Evolutionary conservation across 805 yeast genomes (phyloP).

Genomic region (Pichia deserticola): DNA sequence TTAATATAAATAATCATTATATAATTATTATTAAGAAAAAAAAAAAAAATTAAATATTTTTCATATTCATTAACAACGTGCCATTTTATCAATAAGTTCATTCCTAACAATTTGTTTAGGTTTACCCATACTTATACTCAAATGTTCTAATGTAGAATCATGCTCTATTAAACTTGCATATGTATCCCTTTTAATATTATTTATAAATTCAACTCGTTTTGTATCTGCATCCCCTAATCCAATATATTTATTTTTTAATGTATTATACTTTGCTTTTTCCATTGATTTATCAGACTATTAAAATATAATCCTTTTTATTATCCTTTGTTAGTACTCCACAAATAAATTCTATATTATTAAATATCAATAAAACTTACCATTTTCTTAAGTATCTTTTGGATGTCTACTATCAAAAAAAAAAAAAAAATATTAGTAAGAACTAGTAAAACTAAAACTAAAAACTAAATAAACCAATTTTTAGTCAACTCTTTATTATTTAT

Average conservation of each 20-base stretch:
- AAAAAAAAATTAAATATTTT: not conserved
- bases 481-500: no score
- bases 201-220: constrained; percentile 58
- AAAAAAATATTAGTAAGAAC: no score
- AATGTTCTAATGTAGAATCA: constrained; percentile 44
- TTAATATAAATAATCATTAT: no score
- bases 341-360: no score
- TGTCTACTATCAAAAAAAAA: no score
- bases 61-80: constrained; percentile 10
- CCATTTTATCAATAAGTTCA: constrained; percentile 35
- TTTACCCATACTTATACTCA: constrained; percentile 44
- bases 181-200: constrained; percentile 61
- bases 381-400: no score
- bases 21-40: not conserved
- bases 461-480: no score
- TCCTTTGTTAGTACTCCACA: no score
- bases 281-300: not conserved
- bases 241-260: constrained; percentile 46
- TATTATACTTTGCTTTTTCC: constrained; percentile 3
- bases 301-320: no score
- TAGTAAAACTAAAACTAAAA: no score
- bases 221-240: constrained; percentile 78
- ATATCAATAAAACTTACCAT: no score
- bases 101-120: constrained; percentile 29
- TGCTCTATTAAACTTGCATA: constrained; percentile 57